phyloP scores from a whole-genome alignment of 1,139 yeast genomes.

The Eremothecium gossypii region DNA sequence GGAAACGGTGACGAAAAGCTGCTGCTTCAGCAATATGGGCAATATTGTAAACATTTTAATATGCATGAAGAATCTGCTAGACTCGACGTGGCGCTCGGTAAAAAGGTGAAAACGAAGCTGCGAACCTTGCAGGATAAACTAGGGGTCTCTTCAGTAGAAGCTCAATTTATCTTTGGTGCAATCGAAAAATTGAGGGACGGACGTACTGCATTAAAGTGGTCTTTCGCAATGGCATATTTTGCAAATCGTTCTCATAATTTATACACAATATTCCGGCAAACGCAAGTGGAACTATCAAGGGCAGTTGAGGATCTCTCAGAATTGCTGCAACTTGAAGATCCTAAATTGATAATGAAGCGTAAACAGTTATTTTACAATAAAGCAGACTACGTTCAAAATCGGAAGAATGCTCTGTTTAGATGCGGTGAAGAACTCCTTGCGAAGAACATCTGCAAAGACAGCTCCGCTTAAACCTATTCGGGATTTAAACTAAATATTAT shows the following conservation, averaged over 20 bases:
- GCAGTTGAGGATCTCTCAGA: conserved; percentile 77
- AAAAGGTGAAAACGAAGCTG: conserved; percentile 55
- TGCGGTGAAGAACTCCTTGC: conserved; percentile 39
- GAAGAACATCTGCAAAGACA: conserved; percentile 27
- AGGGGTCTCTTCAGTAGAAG: conserved; percentile 81
- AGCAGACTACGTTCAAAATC: conserved; percentile 37
- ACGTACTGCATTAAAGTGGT: conserved; percentile 79
- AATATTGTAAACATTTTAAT: conserved; percentile 66
- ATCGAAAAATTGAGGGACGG: conserved; percentile 57
- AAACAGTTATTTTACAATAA: conserved; percentile 44
- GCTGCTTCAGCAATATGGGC: conserved; percentile 58
- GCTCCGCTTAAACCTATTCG: not conserved
- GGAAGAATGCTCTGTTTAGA: conserved; percentile 43
- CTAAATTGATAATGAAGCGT: conserved; percentile 40
- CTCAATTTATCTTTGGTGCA: conserved; percentile 72
- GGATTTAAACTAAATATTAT: not conserved
- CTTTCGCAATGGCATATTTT: conserved; percentile 75
- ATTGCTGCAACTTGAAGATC: conserved; percentile 52
- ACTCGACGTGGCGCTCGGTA: conserved; percentile 58
- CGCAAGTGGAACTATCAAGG: conserved; percentile 60
- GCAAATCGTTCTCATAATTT: conserved; percentile 40
- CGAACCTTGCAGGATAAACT: conserved; percentile 52
- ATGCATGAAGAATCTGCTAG: conserved; percentile 72
- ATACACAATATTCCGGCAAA: conserved; percentile 58
- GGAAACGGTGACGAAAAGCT: conserved; percentile 33